Percentiles rank a stretch among this genome's conserved stretches.
Conservation (phyloP, 163 green algal species). For the Chlorella variabilis region DNA sequence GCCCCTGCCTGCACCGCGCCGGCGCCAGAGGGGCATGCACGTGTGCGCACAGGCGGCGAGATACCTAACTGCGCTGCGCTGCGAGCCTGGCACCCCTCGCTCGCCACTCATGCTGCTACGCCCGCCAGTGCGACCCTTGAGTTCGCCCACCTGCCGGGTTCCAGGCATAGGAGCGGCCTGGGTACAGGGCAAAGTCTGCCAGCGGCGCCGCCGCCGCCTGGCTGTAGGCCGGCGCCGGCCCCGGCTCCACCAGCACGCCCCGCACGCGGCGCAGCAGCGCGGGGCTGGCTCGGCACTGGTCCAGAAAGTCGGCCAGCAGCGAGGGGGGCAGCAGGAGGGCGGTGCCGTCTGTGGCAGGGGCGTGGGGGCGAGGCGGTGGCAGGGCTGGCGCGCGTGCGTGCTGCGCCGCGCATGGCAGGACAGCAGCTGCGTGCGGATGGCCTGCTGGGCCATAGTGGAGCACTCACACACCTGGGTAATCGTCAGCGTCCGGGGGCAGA, state of each 20-base stretch:
- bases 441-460: neutral
- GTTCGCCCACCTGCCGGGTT: conserved; percentile 13
- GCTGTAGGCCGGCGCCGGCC: neutral
- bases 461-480: neutral
- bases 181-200: conserved; percentile 17
- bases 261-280: neutral
- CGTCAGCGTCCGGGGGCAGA: neutral
- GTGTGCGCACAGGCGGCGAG: too few relatives aligned
- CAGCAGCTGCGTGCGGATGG: too few relatives aligned
- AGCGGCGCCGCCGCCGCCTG: conserved; percentile 1
- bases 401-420: too few relatives aligned
- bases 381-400: too few relatives aligned
- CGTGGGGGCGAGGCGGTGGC: too few relatives aligned
- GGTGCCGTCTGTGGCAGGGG: neutral
- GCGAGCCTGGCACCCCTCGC: too few relatives aligned
- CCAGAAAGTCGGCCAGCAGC: conserved; percentile 31
- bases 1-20: conserved; percentile 23
- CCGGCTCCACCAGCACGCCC: conserved; percentile 25
- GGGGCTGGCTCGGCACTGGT: neutral
- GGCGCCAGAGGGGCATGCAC: too few relatives aligned
- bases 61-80: too few relatives aligned
- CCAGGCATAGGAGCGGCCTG: conserved; percentile 5
- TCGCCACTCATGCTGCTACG: too few relatives aligned
- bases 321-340: conserved; percentile 3
- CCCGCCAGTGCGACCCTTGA: too few relatives aligned